Evolutionary conservation across 495 filamentous ascomycete species (phyloP).

Genomic region (Annulohypoxylon moriforme): DNA sequence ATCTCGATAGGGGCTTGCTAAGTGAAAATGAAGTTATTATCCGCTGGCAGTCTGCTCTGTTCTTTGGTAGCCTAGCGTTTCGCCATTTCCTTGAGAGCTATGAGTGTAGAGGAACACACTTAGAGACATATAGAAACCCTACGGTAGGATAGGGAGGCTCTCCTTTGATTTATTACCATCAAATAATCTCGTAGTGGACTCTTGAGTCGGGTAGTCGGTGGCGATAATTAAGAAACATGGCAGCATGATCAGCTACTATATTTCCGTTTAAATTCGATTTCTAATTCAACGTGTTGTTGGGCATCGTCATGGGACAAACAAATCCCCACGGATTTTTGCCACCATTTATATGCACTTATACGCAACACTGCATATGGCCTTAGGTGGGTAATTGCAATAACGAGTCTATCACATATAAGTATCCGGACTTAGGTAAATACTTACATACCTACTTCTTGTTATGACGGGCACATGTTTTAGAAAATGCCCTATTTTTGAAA

Average conservation of each 20-base stretch:
- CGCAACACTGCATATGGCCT: not conserved
- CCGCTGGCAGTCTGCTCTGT: not conserved
- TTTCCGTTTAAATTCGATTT: not conserved
- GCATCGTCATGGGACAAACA: constrained; percentile 10
- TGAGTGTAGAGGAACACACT: not conserved
- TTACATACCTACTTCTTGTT: not conserved
- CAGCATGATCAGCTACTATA: not conserved
- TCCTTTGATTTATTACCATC: not conserved
- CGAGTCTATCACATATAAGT: not conserved
- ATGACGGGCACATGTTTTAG: not conserved
- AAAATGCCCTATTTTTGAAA: not conserved
- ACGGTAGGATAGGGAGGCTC: not conserved
- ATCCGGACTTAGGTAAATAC: not conserved
- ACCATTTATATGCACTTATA: constrained; percentile 17
- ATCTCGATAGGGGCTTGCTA: not conserved
- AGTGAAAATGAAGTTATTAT: constrained; percentile 11
- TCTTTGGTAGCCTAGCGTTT: not conserved
- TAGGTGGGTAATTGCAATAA: not conserved
- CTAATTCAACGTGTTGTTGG: not conserved
- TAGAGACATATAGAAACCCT: not conserved
- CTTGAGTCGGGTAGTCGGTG: not conserved
- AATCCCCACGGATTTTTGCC: not conserved
- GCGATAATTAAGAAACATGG: not conserved
- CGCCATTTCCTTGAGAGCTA: not conserved
- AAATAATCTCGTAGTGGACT: not conserved